phyloP scores from a whole-genome alignment of 2,329 filamentous ascomycete genomes.

The Talaromyces sp. region DNA sequence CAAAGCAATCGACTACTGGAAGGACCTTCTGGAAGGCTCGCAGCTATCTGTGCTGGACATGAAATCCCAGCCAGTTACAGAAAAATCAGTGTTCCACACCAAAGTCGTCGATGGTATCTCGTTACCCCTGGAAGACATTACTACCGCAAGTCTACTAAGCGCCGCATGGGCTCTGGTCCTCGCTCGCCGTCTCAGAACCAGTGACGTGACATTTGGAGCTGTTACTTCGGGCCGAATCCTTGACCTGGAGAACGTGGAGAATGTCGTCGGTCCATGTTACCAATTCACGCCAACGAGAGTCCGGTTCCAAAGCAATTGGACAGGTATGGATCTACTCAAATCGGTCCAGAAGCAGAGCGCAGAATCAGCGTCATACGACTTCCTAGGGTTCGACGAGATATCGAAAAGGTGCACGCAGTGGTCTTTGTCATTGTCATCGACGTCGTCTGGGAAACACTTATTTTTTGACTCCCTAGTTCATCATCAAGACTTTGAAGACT shows the following conservation, averaged over 20 bases:
- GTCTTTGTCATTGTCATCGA: constrained; percentile 23
- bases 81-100: constrained; percentile 10
- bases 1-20: constrained; percentile 7
- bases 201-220: constrained; percentile 77
- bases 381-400: constrained; percentile 51
- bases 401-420: constrained; percentile 48
- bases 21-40: not conserved
- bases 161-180: constrained; percentile 69
- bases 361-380: constrained; percentile 50
- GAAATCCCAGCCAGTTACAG: not conserved
- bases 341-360: constrained; percentile 53
- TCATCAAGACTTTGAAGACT: constrained; percentile 59
- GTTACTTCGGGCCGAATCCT: constrained; percentile 79
- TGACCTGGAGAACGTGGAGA: constrained; percentile 53
- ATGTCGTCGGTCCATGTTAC: constrained; percentile 52
- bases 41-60: not conserved
- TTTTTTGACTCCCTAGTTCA: constrained; percentile 56
- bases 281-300: constrained; percentile 54
- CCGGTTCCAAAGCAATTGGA: constrained; percentile 48
- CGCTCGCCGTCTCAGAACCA: constrained; percentile 56
- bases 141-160: constrained; percentile 58
- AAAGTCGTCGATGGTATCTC: not conserved
- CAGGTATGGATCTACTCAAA: constrained; percentile 46
- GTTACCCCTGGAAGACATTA: constrained; percentile 44
- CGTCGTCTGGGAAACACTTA: constrained; percentile 22